These are phyloP conservation scores for Erythrobasidium yunnanense DNA, from an alignment of 768 basidiomycete genomes.

Conservation along the genomic window DNA sequence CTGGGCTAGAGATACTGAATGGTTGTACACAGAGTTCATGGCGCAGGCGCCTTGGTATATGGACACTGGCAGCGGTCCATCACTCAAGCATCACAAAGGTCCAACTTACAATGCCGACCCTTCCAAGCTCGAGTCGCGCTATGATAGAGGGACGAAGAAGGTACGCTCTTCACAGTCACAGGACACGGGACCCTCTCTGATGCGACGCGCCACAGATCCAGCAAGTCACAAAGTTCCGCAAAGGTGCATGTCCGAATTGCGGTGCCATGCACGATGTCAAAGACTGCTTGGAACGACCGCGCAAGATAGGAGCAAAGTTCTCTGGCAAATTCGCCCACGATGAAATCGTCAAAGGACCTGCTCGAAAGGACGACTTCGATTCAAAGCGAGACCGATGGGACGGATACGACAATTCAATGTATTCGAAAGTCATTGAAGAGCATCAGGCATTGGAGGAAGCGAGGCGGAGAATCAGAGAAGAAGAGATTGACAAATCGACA, in stretches of 20 bases:
- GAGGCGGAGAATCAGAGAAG: slow-evolving; percentile 78
- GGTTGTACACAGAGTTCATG: slow-evolving; percentile 89
- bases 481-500: slow-evolving; percentile 86
- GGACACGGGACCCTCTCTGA: neutral
- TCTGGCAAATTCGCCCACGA: slow-evolving; percentile 83
- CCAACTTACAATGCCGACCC: slow-evolving; percentile 53
- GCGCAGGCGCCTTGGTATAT: slow-evolving; percentile 98
- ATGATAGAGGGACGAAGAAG: slow-evolving; percentile 69
- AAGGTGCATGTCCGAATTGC: slow-evolving; percentile 98
- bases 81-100: slow-evolving; percentile 84
- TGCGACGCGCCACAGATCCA: slow-evolving; percentile 42
- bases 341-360: slow-evolving; percentile 74
- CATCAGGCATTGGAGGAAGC: slow-evolving; percentile 86
- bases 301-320: slow-evolving; percentile 89
- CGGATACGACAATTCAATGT: slow-evolving; percentile 82
- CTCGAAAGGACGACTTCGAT: slow-evolving; percentile 60
- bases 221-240: slow-evolving; percentile 94
- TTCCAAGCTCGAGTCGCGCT: slow-evolving; percentile 76
- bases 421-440: slow-evolving; percentile 79
- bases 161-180: slow-evolving; percentile 1
- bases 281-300: slow-evolving; percentile 91
- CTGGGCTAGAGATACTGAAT: too few relatives aligned
- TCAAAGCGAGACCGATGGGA: slow-evolving; percentile 98
- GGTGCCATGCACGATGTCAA: slow-evolving; percentile 84
- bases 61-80: slow-evolving; percentile 68